Evolutionary conservation across 108 stramenopile species (phyloP), one percentile per base, ranked within the genome.

Genomic region (Craspedostauros australis): DNA sequence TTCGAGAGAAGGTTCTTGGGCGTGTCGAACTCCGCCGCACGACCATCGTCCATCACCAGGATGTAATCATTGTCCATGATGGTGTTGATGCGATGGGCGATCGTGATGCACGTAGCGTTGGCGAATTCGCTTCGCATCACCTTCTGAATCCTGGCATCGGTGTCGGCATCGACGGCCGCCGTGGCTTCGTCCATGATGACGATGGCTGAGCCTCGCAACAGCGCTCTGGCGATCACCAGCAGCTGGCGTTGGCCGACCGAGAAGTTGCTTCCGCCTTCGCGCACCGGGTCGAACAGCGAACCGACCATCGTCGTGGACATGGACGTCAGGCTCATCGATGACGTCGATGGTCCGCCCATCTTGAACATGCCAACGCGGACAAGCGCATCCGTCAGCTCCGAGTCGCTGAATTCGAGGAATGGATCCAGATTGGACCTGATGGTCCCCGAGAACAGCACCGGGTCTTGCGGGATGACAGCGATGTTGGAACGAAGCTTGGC

Each of bases 191-290:
- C 98, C 77, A 96, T 90, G 30, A 96, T 75, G 9, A 96, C 73
- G 31, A 98, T 62, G 3, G 57, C 73, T 2, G 79, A 51, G 14
- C 75, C 65, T 15, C 72, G 56, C 2, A 99, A 62, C 61, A 98
- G 64, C 0, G 96, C 96, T 16, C 98, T 72, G 5, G 94, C 96
- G 64, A 99, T 86, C 32, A 95, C 95, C 12, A 99, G 63, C 1
- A 99, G 77, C 62, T 98, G 96, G 26, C 98, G 73, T 62, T 99
- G 93, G 16, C 98, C 98, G n/a, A 93, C 83, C 20, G 79, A 80
- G 34, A 82, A 88, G 70, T 99, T 98, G 21, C 53, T 57, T 19
- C 98, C 98, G 42, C 76, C 86, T 62, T 95, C 95, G 11, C 66
- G 57, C 1, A 99, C 92, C 16, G 42, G 34, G 21, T 82, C 90